Evolutionary conservation across 495 filamentous ascomycete genomes (phyloP), one percentile per base, ranked within the genome.

Genomic region (Penicillium coprophilum): DNA sequence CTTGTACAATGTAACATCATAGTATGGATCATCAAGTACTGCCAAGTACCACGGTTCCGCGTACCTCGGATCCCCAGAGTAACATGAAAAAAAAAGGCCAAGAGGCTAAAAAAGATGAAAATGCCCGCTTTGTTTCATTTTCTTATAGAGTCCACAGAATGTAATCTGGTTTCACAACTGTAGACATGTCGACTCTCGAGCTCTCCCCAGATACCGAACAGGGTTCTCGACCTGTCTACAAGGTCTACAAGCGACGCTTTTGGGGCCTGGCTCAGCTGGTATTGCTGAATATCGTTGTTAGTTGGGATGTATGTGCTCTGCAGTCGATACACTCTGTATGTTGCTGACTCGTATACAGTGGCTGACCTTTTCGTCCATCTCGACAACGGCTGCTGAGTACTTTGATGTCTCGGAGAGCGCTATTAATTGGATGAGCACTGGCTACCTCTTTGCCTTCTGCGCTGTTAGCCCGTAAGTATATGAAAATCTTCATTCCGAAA

Each of bases 391-490:
- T 0, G 84, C 92, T 3, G 64, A 78, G 36, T 95, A 91, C 76
- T 98, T 94, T 68, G 58, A 72, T 32, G 88, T 89, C 6, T 80
- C 80, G 20, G 85, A 92, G 62, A 87, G 84, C 24, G 83, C 85
- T 13, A 86, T 97, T 71, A 97, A 97, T 70, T 97, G 94, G 94
- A 77, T 96, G 56, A 89, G 86, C 70, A 97, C 91, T 0, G 84
- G 77, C 20, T 95, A 92, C 67, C 70, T 96, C 41, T 96, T 97
- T 65, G 79, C 91, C 41, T 97, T 96, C 65, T 83, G 87, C 41
- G 74, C 82, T 58, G 79, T 85, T 46, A 83, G 85, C 11, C 93
- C 93, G 70, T 85, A 61, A 70, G 82, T 83, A 23, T 39, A 46
- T 39, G 21, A n/a, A 11, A 23, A 5, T 9, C 15, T 15, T 2